Evolutionary conservation across 148 eudicot genomes (phyloP), one percentile per base, ranked within the genome.

Genomic region (Rhododendron williamsianum): DNA sequence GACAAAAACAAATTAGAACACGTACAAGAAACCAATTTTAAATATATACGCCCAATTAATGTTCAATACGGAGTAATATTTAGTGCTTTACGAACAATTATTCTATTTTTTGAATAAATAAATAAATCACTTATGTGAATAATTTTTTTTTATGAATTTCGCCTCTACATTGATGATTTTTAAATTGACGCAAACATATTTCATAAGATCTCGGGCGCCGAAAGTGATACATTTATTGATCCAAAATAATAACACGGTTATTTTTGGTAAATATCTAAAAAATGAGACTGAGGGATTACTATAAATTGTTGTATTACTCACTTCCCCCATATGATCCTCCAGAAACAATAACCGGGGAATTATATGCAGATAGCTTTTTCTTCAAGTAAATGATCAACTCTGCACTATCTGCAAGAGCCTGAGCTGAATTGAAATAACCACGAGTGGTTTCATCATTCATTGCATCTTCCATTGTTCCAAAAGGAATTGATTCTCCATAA

Each of bases 311-410:
- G 52, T 25, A 2, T 3, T 21, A 81, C 74, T 58, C 43, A 81
- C 93, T 91, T 90, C 94, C 93, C 23, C 93, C 94, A 81, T 92
- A 92, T 4, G 94, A 92, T 80, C 89, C 94, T 71, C 94, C 94
- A 73, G 90, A 38, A 35, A 89, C 92, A 52, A 93, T 90, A 30
- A 93, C 67, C 0, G 95, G 95, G 58, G 90, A 91, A 82, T 87
- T 41, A 1, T 82, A 30, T 0, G 95, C 92, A 1, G 84, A 76
- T 33, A 89, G 81, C 2, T 81, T 85, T 38, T 84, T 36, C 90
- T 89, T 93, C 5, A 91, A 38, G 83, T 89, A 80, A 11, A 85
- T 4, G 35, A 93, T 73, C 13, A 93, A 43, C 73, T 93, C 91
- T 41, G 93, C 95, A 69, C 84, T 90, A 86, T 93, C 95, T 27